These are phyloP conservation scores for Seiridium cupressi DNA, from an alignment of 2,329 filamentous ascomycete species.

Conservation along the genomic window DNA sequence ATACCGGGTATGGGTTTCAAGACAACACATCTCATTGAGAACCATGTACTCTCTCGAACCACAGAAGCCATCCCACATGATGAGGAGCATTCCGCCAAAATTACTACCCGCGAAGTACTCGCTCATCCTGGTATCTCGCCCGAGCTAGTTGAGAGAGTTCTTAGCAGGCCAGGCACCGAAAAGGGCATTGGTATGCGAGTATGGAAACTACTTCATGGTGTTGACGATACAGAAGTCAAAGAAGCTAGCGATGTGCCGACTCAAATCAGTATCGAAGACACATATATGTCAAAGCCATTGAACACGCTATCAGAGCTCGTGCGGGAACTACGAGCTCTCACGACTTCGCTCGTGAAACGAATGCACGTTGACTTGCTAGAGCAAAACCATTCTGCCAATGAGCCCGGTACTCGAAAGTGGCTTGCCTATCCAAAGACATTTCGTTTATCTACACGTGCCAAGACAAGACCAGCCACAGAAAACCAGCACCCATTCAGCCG, in stretches of 20 bases:
- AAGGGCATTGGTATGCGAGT: slow-evolving; percentile 69
- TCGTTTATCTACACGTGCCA: slow-evolving; percentile 73
- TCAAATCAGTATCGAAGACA: slow-evolving; percentile 95
- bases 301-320: slow-evolving; percentile 62
- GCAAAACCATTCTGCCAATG: slow-evolving; percentile 28
- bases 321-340: slow-evolving; percentile 67
- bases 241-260: slow-evolving; percentile 70
- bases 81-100: slow-evolving; percentile 32
- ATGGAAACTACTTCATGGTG: slow-evolving; percentile 79
- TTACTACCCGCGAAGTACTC: slow-evolving; percentile 68
- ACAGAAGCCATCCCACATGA: slow-evolving; percentile 31
- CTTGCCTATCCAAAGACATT: slow-evolving; percentile 78
- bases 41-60: slow-evolving; percentile 44
- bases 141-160: slow-evolving; percentile 62
- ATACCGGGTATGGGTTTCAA: slow-evolving; percentile 86
- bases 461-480: slow-evolving; percentile 35
- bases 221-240: slow-evolving; percentile 73
- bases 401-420: slow-evolving; percentile 49
- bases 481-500: slow-evolving; percentile 57
- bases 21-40: slow-evolving; percentile 65
- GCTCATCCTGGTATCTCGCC: slow-evolving; percentile 61
- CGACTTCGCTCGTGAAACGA: slow-evolving; percentile 68
- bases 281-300: slow-evolving; percentile 68
- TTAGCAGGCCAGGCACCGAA: slow-evolving; percentile 68
- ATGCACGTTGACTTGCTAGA: slow-evolving; percentile 74